Evolutionary conservation across 331 rosid species (phyloP), one percentile per base, ranked within the genome.

Genomic region (Rhamnella rubrinervis): DNA sequence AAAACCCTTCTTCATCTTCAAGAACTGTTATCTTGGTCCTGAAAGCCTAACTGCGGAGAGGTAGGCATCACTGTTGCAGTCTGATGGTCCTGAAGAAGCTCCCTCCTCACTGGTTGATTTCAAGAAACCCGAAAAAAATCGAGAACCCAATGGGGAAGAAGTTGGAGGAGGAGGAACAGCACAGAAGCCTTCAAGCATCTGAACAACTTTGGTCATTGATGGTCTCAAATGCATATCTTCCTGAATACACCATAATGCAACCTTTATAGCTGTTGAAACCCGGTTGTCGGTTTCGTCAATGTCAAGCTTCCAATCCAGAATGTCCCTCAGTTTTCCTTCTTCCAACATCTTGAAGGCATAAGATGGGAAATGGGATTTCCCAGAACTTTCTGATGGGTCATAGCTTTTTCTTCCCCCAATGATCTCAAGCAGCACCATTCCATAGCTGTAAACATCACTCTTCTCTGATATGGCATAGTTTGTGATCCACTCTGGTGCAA

Each of bases 11-110:
- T 41, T 38, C 31, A 53, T 61, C 61, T 69, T 47, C 40, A 20
- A 46, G 1, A 55, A 65, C 8, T 70, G 84, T 70, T 75, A 91
- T 85, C 97, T 79, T 28, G 97, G 96, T 16, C 78, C 71, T 0
- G 78, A 78, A 51, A 78, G 84, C 31, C 74, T 73, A 64, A 71
- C 60, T 19, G 84, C 80, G 17, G 84, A 80, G 37, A 71, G 80
- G 67, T 70, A 21, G 59, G 83, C 61, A n/a, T 74, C 78, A 35
- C 71, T 78, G 62, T 78, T 78, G 66, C 53, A 55, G 31, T 78
- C 71, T 1, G 75, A 78, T 44, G 82, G 82, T 23, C 71, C 75
- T 11, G 82, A 78, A 16, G 82, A 78, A 59, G 68, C 56, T 7
- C 78, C 78, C 28, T 41, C 71, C 17, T 39, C 75, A 17, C 78